Conservation (phyloP, 2,329 filamentous ascomycete species). For the Calonectria multiphialidica region DNA sequence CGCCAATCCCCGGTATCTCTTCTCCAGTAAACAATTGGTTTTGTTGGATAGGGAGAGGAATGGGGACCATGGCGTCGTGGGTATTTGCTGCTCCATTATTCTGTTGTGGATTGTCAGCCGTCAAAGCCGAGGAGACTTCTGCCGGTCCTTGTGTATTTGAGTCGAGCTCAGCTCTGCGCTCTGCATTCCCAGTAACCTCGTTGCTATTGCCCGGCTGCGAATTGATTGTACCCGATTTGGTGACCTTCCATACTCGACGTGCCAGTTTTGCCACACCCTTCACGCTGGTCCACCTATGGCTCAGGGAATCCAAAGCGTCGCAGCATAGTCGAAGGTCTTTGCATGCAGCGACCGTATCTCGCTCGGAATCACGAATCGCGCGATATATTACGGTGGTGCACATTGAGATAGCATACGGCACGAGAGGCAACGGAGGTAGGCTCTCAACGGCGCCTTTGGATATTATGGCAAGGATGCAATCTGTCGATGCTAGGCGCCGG, state of each 20-base stretch:
- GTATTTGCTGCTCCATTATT: background rate
- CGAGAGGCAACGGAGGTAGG: slow-evolving; percentile 21
- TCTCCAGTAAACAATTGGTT: background rate
- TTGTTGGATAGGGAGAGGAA: background rate
- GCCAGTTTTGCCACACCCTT: slow-evolving; percentile 23
- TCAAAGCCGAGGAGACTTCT: background rate
- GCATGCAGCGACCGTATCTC: slow-evolving; percentile 13
- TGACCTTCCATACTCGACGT: slow-evolving; percentile 8
- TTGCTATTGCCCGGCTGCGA: background rate
- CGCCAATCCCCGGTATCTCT: background rate
- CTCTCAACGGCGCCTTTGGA: background rate
- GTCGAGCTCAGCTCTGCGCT: background rate
- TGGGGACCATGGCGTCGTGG: background rate
- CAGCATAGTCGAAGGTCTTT: slow-evolving; percentile 23
- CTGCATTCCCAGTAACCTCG: background rate
- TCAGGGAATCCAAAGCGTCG: slow-evolving; percentile 18
- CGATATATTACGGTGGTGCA: slow-evolving; percentile 28
- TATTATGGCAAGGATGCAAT: slow-evolving; percentile 11
- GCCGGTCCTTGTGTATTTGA: background rate
- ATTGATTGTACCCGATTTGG: background rate
- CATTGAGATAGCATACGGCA: slow-evolving; percentile 28
- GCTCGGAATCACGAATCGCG: slow-evolving; percentile 17
- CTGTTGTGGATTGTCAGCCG: background rate
- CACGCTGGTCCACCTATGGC: slow-evolving; percentile 23
- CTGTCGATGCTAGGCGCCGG: slow-evolving; percentile 21